Base-by-base conservation (phyloP, 2,329 filamentous ascomycete species). In the Rhynchosporium graminicola region DNA sequence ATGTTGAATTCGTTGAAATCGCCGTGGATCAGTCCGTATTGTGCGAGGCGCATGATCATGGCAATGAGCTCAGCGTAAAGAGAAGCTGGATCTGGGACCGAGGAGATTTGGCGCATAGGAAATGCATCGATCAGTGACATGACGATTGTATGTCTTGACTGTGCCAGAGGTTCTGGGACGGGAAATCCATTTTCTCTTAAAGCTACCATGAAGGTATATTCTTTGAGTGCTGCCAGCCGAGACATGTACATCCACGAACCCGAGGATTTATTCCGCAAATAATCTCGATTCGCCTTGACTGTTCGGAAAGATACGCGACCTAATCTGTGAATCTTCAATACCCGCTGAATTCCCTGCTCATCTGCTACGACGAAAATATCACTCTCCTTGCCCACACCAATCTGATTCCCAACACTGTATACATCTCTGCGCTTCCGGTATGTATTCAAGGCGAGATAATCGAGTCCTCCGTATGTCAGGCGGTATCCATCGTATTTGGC, bases 1-100 rank as follows among this genome's bases (percentile, higher is more conserved):
- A 99, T 94, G 76, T 99, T 99, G 82, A 99, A 99, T 76, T 99
- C 96, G 79, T 99, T 99, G 80, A 96, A 99, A 75, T 99, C 95
- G 65, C 95, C 95, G 74, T 99, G 95, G 65, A 99, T 99, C 54
- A 99, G 80, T 6, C 95, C 95, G 69, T 93, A 87, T 65, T 86
- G 86, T 5, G 95, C 94, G 46, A 99, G 82, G 33, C 87, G 85
- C 48, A 99, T 80, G 61, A 99, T 92, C 70, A 97, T 84, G 47
- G 86, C 83, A 72, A 99, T 96, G 40, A 99, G 80, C 64, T 98
- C 92, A n/a, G 87, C 88, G 74, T 99, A 99, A 5, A 99, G 82
- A n/a, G 79, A 79, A 2, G 92, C 90, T 0, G 94, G 92, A 69
- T 97, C 85, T 38, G 92, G 89, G 1, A 99, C 88, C 31, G 83